Evolutionary conservation across 441 rosid genomes (phyloP).

Genomic region (Bruguiera hainesii): DNA sequence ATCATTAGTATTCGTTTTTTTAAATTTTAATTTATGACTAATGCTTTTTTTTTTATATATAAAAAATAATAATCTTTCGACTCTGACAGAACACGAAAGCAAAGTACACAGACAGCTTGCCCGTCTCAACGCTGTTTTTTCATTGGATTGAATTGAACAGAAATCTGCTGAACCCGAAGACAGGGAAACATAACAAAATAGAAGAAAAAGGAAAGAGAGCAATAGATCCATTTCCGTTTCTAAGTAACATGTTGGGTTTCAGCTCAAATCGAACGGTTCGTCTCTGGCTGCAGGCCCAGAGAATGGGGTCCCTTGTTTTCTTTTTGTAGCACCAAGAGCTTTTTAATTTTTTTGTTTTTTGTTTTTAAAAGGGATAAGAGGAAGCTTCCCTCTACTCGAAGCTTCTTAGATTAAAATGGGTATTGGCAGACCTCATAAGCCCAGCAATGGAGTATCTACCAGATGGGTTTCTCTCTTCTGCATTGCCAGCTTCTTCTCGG

Average conservation of each 20-base stretch:
- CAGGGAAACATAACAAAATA: too few relatives aligned
- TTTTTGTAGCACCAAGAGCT: slow-evolving; percentile 30
- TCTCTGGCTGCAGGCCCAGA: slow-evolving; percentile 1
- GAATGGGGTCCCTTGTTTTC: slow-evolving; percentile 36
- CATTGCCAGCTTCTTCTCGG: slow-evolving; percentile 86
- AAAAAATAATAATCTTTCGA: too few relatives aligned
- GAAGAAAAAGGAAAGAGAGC: not conserved
- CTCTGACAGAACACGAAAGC: too few relatives aligned
- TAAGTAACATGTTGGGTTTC: slow-evolving; percentile 9
- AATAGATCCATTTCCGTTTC: slow-evolving; percentile 13
- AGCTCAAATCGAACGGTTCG: slow-evolving; percentile 12
- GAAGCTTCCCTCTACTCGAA: slow-evolving; percentile 34
- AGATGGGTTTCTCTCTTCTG: slow-evolving; percentile 82
- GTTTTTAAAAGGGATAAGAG: not conserved
- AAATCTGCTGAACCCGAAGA: not conserved
- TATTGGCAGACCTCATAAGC: slow-evolving; percentile 68
- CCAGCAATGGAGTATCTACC: slow-evolving; percentile 65
- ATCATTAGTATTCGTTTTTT: slow-evolving; percentile 14
- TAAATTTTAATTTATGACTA: not conserved
- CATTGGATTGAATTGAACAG: slow-evolving; percentile 21
- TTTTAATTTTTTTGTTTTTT: not conserved
- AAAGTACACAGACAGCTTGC: too few relatives aligned
- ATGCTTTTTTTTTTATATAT: too few relatives aligned
- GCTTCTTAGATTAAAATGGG: slow-evolving; percentile 50
- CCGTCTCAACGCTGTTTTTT: slow-evolving; percentile 12